Evolutionary conservation across 768 basidiomycete species (phyloP), one percentile per base, ranked within the genome.

Genomic region (Lactarius psammicola): DNA sequence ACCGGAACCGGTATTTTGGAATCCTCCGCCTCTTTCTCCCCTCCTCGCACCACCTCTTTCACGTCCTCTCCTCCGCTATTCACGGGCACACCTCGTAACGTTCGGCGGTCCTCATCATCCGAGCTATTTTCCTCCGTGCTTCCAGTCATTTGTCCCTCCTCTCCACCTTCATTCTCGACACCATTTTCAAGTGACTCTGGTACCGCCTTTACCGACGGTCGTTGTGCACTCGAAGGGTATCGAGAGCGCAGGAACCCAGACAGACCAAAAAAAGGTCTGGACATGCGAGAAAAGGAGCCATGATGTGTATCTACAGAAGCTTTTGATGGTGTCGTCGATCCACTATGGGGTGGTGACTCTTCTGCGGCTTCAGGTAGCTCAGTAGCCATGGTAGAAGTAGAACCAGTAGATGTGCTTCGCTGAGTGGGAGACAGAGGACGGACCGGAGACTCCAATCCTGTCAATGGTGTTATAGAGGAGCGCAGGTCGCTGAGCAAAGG

Each of bases 241-340:
- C 87, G 84, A 26, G 81, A 78, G 42, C 88, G 84, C 61, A 87
- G 78, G 73, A 89, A 85, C 33, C 83, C 86, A 54, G 87, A 79
- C 44, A 90, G 80, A 18, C 67, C 64, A 30, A 68, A 65, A 42
- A 68, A 68, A 17, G 81, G 68, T 80, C 84, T 70, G 87, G 82
- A 77, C 86, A 85, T 40, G 63, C 67, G 44, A 68, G 68, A 49
- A 15, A 68, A 56, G n/a, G 63, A 61, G 31, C 62, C 38, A 46
- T 68, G 44, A 49, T 58, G 34, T 17, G 38, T 3, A 34, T 59
- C 58, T 13, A 31, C 18, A 11, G 75, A 71, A 44, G 76, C 69
- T 53, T 75, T 75, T 15, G 73, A 87, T 3, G 88, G 87, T 13
- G 88, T 88, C 2, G 80, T 83, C 18, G 81, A 73, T 3, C 87